phyloP scores from a whole-genome alignment of 352 stramenopile species.

The Globisporangium takayamanum region DNA sequence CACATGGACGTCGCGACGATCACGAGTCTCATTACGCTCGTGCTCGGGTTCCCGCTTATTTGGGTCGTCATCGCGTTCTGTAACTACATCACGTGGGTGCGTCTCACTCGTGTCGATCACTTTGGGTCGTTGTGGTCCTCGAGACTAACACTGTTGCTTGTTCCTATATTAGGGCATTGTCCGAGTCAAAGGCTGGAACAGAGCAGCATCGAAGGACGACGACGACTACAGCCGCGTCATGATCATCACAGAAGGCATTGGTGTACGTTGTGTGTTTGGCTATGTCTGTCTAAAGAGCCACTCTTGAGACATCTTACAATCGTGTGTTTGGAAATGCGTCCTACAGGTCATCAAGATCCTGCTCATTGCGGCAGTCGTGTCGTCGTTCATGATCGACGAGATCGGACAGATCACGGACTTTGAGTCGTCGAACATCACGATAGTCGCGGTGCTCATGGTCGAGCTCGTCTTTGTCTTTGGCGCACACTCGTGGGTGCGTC shows the following conservation, averaged over 20 bases:
- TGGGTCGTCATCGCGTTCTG: conserved; percentile 78
- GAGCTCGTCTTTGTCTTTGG: conserved; percentile 78
- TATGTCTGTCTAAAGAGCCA: not conserved
- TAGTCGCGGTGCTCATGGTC: conserved; percentile 69
- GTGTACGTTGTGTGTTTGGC: conserved; percentile 18
- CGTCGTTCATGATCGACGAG: conserved; percentile 80
- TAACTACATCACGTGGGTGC: conserved; percentile 76
- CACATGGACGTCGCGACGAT: conserved; percentile 36
- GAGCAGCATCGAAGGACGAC: conserved; percentile 55
- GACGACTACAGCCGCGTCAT: conserved; percentile 83
- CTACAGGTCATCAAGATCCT: conserved; percentile 72
- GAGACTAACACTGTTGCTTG: not conserved
- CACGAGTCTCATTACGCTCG: conserved; percentile 44
- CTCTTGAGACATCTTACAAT: not conserved
- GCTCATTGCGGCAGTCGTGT: conserved; percentile 74
- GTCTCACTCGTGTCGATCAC: conserved; percentile 5
- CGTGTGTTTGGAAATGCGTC: not conserved
- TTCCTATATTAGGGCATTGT: conserved; percentile 49
- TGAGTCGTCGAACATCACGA: conserved; percentile 73
- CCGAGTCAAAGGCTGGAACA: conserved; percentile 76
- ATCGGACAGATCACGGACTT: conserved; percentile 76
- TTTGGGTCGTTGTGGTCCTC: not conserved
- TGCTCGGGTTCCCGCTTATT: conserved; percentile 68
- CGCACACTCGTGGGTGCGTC: conserved; percentile 69
- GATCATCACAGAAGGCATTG: conserved; percentile 84